These are phyloP conservation scores for Falciphora oryzae DNA, from an alignment of 2,329 filamentous ascomycete species.

Conservation along the genomic window DNA sequence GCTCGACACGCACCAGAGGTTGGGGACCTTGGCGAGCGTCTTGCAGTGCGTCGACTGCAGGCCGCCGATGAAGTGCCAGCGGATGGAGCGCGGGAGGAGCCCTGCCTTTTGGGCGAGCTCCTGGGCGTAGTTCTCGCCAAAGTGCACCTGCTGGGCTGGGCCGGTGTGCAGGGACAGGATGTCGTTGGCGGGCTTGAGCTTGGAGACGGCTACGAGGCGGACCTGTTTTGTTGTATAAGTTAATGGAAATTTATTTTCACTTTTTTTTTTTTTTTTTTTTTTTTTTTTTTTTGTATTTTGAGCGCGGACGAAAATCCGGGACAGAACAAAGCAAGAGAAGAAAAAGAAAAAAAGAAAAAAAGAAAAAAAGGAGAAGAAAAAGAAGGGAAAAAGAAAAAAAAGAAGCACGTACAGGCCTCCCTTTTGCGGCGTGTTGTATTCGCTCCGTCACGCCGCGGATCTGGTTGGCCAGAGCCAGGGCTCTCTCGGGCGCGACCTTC, in stretches of 20 bases:
- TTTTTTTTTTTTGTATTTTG: no score
- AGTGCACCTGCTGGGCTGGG: constrained; percentile 61
- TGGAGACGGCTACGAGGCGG: constrained; percentile 89
- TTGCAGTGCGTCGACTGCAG: constrained; percentile 89
- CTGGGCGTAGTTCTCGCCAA: constrained; percentile 94
- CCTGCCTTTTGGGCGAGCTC: constrained; percentile 83
- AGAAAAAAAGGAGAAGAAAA: background rate
- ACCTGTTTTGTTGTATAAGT: constrained; percentile 42
- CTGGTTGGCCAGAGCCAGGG: constrained; percentile 56
- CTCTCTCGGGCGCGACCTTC: constrained; percentile 57
- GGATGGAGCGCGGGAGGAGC: constrained; percentile 68
- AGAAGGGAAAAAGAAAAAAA: constrained; percentile 4
- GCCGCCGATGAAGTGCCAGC: constrained; percentile 96
- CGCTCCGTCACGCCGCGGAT: constrained; percentile 54
- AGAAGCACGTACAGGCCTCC: constrained; percentile 43
- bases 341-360: no score
- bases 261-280: no score
- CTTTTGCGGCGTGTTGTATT: constrained; percentile 46
- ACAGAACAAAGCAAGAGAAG: no score
- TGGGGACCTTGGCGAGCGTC: constrained; percentile 76
- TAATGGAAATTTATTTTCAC: constrained; percentile 16
- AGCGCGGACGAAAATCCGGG: no score
- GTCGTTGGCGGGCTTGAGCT: constrained; percentile 89
- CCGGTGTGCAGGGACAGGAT: constrained; percentile 74
- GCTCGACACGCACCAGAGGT: constrained; percentile 87